Conservation (phyloP, 1,139 yeast species). For the Lodderomyces orthopsilosis region DNA sequence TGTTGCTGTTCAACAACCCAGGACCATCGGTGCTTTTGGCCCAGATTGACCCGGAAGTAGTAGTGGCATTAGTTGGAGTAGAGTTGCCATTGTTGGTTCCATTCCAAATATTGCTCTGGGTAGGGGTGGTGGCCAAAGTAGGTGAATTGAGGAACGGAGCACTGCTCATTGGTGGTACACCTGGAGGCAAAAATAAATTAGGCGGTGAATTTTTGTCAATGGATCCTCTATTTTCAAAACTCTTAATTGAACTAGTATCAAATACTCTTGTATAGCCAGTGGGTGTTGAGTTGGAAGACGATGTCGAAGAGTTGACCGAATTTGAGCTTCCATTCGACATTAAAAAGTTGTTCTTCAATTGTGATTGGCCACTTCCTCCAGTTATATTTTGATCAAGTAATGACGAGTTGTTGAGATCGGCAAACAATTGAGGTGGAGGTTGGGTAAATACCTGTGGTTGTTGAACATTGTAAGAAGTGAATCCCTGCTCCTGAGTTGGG, state of each 20-base stretch:
- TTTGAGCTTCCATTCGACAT: conserved; percentile 21
- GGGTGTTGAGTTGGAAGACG: conserved; percentile 14
- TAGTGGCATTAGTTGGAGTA: conserved; percentile 5
- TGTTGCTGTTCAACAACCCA: background rate
- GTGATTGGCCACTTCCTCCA: conserved; percentile 5
- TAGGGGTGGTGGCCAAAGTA: conserved; percentile 10
- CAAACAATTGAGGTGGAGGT: conserved; percentile 15
- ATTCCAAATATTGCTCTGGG: conserved; percentile 9
- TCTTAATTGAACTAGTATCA: conserved; percentile 15
- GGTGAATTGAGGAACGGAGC: conserved; percentile 18
- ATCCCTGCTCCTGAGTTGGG: background rate
- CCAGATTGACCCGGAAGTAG: conserved; percentile 11
- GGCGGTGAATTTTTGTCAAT: conserved; percentile 25
- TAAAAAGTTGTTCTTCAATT: conserved; percentile 14
- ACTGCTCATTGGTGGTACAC: conserved; percentile 10
- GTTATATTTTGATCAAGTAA: conserved; percentile 7
- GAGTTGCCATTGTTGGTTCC: conserved; percentile 4
- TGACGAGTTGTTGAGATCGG: conserved; percentile 9
- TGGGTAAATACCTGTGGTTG: conserved; percentile 9
- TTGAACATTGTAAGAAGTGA: background rate
- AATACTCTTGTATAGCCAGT: conserved; percentile 5
- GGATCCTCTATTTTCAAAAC: conserved; percentile 13
- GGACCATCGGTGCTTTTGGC: conserved; percentile 7
- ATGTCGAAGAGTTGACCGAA: conserved; percentile 20
- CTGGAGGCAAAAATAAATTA: conserved; percentile 21